Evolutionary conservation across 805 yeast genomes (phyloP), one percentile per base, ranked within the genome.

Genomic region (Myxozyma geophila): DNA sequence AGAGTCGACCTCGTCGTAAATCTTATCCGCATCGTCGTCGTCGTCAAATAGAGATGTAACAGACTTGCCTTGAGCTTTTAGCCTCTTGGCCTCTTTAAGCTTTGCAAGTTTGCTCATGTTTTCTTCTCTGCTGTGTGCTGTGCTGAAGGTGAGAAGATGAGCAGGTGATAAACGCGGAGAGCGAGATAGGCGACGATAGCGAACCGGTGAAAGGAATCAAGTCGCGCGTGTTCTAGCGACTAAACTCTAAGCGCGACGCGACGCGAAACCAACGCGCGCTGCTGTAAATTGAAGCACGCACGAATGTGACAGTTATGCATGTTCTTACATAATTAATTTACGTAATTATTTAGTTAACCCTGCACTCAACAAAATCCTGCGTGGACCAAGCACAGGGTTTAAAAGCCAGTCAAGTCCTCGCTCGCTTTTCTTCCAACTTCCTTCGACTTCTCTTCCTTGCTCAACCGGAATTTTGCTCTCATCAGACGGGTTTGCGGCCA

Each of bases 1-100:
- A 71, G 92, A 97, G 72, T 89, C 96, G 5, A 92, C 87, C 72
- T 90, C 92, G 71, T 93, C 98, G 74, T 92, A 95, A 64, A 93
- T 85, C 53, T 82, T 85, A 35, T 78, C 82, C 17, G 79, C 82
- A 23, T 58, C 67, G n/a, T 79, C 82, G 19, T 78, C 81, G 15
- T 80, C 83, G 49, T 81, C 81, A 15, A 79, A 79, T 19, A 80
- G 79, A n/a, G 75, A 73, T 7, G 78, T 75, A 3, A 80, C 74
- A 43, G 83, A 75, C 62, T 80, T 79, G 7, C 85, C 87, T 2
- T 88, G 85, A 23, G 82, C 81, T 74, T 91, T 81, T 21, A 92
- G 86, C 62, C 82, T 86, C 61, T 86, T 81, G 58, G 89, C 75
- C 83, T 87, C 48, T 23, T 50, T 47, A 2, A 54, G 54, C 28